These are phyloP conservation scores for Agrocybe chaxingu DNA, from an alignment of 768 basidiomycete genomes.

Conservation along the genomic window DNA sequence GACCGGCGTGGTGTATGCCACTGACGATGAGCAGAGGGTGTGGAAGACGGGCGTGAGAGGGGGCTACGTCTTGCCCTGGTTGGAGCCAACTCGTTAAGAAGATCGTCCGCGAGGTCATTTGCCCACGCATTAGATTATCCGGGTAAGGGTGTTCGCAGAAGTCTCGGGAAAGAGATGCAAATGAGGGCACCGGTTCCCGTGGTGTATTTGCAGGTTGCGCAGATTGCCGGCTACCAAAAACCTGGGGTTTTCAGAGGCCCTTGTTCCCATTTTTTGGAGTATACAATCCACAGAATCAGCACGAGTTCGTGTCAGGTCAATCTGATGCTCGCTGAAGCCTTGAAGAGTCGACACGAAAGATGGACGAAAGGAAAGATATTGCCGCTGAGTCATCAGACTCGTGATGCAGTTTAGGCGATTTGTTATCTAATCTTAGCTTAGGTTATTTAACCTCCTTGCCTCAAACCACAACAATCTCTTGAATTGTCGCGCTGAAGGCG, in stretches of 20 bases:
- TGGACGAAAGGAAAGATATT: no score
- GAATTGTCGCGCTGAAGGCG: no score
- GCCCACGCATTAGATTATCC: constrained; percentile 28
- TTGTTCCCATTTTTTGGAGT: not conserved
- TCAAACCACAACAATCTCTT: not conserved
- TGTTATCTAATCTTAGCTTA: not conserved
- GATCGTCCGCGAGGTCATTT: constrained; percentile 20
- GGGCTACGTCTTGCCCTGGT: constrained; percentile 17
- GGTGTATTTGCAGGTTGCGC: constrained; percentile 19
- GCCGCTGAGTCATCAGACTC: no score
- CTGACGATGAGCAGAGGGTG: constrained; percentile 7
- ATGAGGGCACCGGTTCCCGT: constrained; percentile 19
- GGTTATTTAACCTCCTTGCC: not conserved
- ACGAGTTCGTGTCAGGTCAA: no score
- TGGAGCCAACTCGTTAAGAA: constrained; percentile 20
- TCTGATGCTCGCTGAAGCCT: no score
- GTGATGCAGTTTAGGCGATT: no score
- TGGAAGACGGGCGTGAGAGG: constrained; percentile 22
- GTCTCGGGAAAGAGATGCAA: constrained; percentile 26
- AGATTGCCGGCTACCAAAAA: constrained; percentile 22
- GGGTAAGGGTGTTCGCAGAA: constrained; percentile 24
- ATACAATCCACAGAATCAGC: no score
- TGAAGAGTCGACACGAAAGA: no score
- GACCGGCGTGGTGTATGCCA: constrained; percentile 5
- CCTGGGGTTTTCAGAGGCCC: constrained; percentile 6